Conservation (phyloP, 1,284 basidiomycete genomes). For the Pyrrhoderma lamaoense region DNA sequence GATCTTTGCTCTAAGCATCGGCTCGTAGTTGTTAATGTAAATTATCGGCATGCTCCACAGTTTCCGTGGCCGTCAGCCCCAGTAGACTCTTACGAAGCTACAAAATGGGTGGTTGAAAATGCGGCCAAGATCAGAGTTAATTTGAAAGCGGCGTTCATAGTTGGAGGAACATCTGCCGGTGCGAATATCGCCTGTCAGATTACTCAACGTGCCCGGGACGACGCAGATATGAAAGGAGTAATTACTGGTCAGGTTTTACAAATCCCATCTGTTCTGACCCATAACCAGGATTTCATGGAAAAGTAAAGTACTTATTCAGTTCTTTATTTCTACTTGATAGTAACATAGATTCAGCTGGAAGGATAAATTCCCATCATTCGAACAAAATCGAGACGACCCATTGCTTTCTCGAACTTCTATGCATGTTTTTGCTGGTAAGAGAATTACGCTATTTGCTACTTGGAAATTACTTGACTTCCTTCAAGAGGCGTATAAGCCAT, state of each 20-base stretch:
- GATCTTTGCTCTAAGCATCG: conserved; percentile 16
- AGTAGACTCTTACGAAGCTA: conserved; percentile 30
- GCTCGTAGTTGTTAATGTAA: conserved; percentile 22
- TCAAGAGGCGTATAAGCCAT: conserved; percentile 18
- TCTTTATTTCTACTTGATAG: background rate
- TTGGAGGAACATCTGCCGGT: conserved; percentile 25
- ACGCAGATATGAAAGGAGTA: conserved; percentile 13
- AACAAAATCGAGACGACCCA: conserved; percentile 21
- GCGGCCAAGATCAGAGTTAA: conserved; percentile 12
- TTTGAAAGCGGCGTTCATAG: conserved; percentile 20
- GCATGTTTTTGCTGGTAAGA: conserved; percentile 4
- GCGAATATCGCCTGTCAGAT: conserved; percentile 21
- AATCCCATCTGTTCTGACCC: conserved; percentile 6
- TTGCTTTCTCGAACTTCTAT: conserved; percentile 12
- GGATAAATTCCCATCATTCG: conserved; percentile 21
- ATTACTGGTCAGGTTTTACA: conserved; percentile 15
- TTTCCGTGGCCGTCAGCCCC: conserved; percentile 32
- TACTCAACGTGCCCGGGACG: conserved; percentile 20
- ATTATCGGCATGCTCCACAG: conserved; percentile 31
- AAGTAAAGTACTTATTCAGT: conserved; percentile 8
- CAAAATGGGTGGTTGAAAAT: conserved; percentile 25
- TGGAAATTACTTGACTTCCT: conserved; percentile 16
- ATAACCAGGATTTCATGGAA: conserved; percentile 12
- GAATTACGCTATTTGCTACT: background rate
- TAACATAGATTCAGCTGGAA: conserved; percentile 13